Evolutionary conservation across 163 green algal species (phyloP).

Genomic region (Coccomyxa subellipsoidea): DNA sequence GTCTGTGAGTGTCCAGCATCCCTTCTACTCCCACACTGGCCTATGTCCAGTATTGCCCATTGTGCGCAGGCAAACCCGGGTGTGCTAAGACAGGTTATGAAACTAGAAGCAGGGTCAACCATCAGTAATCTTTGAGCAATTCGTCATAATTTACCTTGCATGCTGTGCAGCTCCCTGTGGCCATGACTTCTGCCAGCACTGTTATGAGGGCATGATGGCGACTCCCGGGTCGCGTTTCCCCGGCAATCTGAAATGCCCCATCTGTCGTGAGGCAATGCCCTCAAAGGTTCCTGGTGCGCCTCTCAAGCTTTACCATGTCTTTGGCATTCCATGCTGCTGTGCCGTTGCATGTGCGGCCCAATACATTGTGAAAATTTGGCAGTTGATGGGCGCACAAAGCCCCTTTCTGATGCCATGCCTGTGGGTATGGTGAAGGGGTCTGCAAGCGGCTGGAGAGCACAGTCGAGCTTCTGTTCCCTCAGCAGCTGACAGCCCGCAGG

Average conservation of each 20-base stretch:
- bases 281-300: background rate
- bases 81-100: no score
- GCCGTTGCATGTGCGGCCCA: no score
- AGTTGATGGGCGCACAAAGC: no score
- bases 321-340: no score
- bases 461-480: slow-evolving; percentile 13
- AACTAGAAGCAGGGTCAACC: no score
- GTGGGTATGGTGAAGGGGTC: slow-evolving; percentile 4
- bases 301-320: background rate
- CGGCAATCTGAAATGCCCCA: background rate
- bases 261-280: background rate
- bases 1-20: background rate
- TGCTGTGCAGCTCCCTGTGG: slow-evolving; percentile 12
- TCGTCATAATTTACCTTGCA: no score
- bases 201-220: slow-evolving; percentile 3
- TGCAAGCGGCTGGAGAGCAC: slow-evolving; percentile 15
- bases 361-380: no score
- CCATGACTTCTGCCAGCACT: slow-evolving; percentile 21
- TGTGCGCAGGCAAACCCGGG: no score
- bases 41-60: no score
- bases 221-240: background rate
- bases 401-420: no score
- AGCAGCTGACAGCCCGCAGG: background rate
- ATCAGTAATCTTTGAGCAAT: no score
- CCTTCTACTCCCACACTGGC: no score